phyloP scores from a whole-genome alignment of 257 asterid species.

The Eucommia ulmoides region DNA sequence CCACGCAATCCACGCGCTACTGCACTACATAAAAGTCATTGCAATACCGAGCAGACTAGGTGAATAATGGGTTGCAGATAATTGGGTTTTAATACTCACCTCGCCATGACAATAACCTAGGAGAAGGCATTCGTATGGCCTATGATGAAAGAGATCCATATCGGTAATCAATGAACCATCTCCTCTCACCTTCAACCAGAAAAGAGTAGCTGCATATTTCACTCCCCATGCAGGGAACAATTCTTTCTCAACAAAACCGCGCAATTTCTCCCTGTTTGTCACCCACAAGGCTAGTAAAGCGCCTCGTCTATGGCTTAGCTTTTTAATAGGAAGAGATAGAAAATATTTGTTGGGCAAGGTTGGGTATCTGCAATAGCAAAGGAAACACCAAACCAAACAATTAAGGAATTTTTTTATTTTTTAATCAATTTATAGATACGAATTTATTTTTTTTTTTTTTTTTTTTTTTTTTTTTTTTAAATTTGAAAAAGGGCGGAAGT shows the following conservation, averaged over 20 bases:
- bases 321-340: constrained; percentile 72
- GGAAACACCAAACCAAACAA: no score
- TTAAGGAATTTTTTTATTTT: no score
- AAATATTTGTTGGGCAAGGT: constrained; percentile 74
- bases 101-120: constrained; percentile 45
- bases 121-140: constrained; percentile 90
- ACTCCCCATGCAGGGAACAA: constrained; percentile 86
- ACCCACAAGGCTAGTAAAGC: constrained; percentile 91
- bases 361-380: constrained; percentile 42
- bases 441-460: no score
- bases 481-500: constrained; percentile 1
- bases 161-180: constrained; percentile 69
- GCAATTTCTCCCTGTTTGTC: constrained; percentile 77
- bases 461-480: no score
- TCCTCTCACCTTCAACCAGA: constrained; percentile 88
- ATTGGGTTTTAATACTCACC: no score
- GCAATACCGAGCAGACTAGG: no score
- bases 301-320: constrained; percentile 60
- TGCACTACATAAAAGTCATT: no score
- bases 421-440: no score
- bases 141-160: constrained; percentile 89
- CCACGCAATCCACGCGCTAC: no score
- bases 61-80: no score
- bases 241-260: constrained; percentile 70
- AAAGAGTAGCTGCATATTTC: constrained; percentile 51